These are phyloP conservation scores for Aeschynomene evenia DNA, from an alignment of 306 rosid genomes.

Conservation along the genomic window DNA sequence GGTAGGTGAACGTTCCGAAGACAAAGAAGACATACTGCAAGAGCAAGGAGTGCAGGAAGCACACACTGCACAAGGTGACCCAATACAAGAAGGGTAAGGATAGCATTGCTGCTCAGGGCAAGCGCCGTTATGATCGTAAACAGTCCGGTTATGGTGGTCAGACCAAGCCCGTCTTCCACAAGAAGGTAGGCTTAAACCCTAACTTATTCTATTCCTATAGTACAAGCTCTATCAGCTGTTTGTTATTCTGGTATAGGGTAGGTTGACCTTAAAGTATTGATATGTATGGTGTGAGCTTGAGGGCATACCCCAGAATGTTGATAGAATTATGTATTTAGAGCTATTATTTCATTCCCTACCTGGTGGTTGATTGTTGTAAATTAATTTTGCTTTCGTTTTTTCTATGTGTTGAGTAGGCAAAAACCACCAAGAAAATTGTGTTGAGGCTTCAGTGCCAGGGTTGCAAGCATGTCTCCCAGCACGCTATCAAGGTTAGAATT, in stretches of 20 bases:
- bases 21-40: conserved; percentile 56
- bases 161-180: conserved; percentile 53
- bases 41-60: conserved; percentile 50
- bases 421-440: conserved; percentile 53
- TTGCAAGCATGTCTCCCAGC: conserved; percentile 55
- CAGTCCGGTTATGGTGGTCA: conserved; percentile 60
- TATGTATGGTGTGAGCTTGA: background rate
- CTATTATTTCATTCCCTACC: background rate
- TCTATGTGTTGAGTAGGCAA: conserved; percentile 37
- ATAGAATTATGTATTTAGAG: background rate
- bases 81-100: conserved; percentile 56
- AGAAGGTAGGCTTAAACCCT: conserved; percentile 28
- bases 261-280: background rate
- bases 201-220: background rate
- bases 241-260: background rate
- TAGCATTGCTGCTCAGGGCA: conserved; percentile 52
- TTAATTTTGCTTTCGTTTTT: background rate
- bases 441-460: conserved; percentile 55
- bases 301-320: too few species aligned
- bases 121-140: conserved; percentile 53
- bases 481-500: conserved; percentile 38
- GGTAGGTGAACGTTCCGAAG: conserved; percentile 57
- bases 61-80: conserved; percentile 55
- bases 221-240: background rate
- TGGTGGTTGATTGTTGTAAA: background rate